Evolutionary conservation across 1,139 yeast species (phyloP).

Genomic region (Suhomyces yuchorum): DNA sequence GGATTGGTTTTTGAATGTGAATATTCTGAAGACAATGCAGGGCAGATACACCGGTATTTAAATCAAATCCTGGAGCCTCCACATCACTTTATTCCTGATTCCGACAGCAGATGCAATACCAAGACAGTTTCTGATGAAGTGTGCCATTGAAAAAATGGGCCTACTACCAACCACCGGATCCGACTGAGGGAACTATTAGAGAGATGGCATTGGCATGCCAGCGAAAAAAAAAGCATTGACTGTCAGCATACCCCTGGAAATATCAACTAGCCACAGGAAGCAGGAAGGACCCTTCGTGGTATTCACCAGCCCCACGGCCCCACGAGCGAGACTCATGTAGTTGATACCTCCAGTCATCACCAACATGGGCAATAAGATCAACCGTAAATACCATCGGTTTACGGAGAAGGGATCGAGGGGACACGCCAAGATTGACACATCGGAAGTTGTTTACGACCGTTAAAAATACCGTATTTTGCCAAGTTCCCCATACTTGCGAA

Average conservation of each 20-base stretch:
- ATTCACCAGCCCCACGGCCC: no score
- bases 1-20: neutral
- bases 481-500: neutral
- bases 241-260: no score
- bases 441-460: neutral
- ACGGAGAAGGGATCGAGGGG: no score
- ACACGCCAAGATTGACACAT: neutral
- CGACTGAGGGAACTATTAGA: neutral
- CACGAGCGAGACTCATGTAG: no score
- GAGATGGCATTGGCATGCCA: neutral
- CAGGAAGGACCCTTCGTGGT: no score
- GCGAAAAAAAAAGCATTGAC: no score
- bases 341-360: no score
- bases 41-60: neutral
- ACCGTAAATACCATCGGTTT: no score
- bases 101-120: neutral
- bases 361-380: no score
- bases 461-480: neutral
- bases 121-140: neutral
- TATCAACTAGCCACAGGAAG: no score
- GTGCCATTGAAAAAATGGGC: conserved; percentile 2
- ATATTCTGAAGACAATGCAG: neutral
- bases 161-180: neutral
- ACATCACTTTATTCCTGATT: neutral
- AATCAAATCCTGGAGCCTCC: neutral